Base-by-base conservation (phyloP, 2,329 filamentous ascomycete species). In the Penicillium sp. region DNA sequence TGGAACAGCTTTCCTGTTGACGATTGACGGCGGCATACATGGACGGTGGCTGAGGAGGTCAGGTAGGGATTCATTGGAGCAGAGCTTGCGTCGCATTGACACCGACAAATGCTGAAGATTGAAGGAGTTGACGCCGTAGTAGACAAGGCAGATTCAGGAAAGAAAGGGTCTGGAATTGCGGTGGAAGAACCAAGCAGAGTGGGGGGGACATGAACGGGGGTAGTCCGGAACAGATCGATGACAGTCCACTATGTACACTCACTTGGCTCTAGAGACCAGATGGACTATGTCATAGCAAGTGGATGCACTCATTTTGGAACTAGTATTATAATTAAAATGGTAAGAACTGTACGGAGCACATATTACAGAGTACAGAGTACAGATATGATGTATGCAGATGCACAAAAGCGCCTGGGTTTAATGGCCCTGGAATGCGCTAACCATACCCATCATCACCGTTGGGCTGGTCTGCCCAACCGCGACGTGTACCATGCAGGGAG, bases 71-170 rank as follows among this genome's bases (percentile, higher is more conserved):
- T 58, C 57, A 67, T 66, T 66, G 63, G 63, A 60, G 62, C 54
- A 58, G 52, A 65, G 44, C 56, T 55, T 59, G 62, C 61, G 58
- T 63, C 53, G 63, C 60, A 68, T 66, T 51, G 55, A 64, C 50
- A 62, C 58, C 56, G 60, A 60, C 54, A 60, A 57, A 51, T 59
- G 52, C 56, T 64, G 62, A 63, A 60, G 61, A 67, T 54, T 60
- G 54, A 39, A 61, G 54, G 54, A 57, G 58, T 61, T 65, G 61
- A 69, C 64, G 65, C 65, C 70, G 63, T 58, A 53, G 62, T 59
- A 56, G 65, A 56, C 70, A 69, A 73, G 71, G 71, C 72, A 73
- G 71, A 74, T 57, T 73, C 61, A 56, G 50, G 53, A 59, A 55
- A 49, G 52, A 53, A 54, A 48, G 58, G 53, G 52, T 60, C 57